Base-by-base conservation (phyloP, 78 protist genomes). In the Thecamonas trahens region DNA sequence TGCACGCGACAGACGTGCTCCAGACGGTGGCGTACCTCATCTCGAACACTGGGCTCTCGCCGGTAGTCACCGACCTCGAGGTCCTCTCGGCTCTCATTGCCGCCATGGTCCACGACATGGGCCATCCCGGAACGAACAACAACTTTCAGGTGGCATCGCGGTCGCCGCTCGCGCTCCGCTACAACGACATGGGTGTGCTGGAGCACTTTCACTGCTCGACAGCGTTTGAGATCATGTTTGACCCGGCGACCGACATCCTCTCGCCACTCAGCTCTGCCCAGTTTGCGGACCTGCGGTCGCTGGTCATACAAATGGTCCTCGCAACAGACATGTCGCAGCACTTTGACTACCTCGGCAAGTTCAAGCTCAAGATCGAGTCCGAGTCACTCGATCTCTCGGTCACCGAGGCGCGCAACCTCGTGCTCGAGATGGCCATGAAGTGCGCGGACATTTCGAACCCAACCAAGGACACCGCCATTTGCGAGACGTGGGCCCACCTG, bases 1-100 rank as follows among this genome's bases (percentile, higher is more conserved):
- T 29, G 22, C 88, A 77, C 54, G 88, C 84, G 20, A 61, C 83
- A 1, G 88, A 83, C 53, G 83, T 77, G 35, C 38, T 58, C 28
- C 77, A 70, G 54, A 66, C 37, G 29, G 17, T 62, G 50, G 54
- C 66, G 40, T 42, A 11, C 45, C 44, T 67, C 49, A 32, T 82
- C 26, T 35, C 34, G 31, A 70, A 63, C 28, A n/a, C 2, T 0
- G 5, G n/a, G n/a, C 49, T 67, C 54, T 24, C 6, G 3, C 8
- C 4, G 29, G 49, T 34, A 38, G 13, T 67, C 22, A 22, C 28
- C 38, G 64, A 34, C 26, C 18, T 31, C 38, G 73, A 67, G 52
- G 13, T 54, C 9, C 28, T 67, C 3, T 50, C 73, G 35, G 31
- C 29, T 18, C 42, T 67, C 26, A 4, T 50, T 29, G 35, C 73